A percentile compares a stretch with the other conserved stretches of the same genome.
Evolutionary conservation across 805 yeast genomes (phyloP).

Genomic region (Candida broadrunensis): DNA sequence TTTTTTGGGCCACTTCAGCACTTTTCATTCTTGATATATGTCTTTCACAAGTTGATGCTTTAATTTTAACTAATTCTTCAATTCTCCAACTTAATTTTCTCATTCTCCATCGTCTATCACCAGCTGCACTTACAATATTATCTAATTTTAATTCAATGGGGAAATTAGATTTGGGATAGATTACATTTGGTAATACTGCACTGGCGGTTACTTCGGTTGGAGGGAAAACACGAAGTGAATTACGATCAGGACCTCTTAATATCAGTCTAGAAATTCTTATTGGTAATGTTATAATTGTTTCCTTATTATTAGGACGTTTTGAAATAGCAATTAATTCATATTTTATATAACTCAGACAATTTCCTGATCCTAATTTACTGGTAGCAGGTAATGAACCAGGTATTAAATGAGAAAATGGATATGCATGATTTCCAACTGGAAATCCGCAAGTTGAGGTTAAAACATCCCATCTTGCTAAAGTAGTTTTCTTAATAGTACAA

Average conservation of each 20-base stretch:
- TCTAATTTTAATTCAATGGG: conserved; percentile 81
- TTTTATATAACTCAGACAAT: conserved; percentile 49
- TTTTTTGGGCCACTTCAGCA: conserved; percentile 21
- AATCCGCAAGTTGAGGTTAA: conserved; percentile 57
- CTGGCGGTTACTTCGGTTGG: conserved; percentile 90
- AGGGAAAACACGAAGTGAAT: conserved; percentile 88
- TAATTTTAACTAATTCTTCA: conserved; percentile 74
- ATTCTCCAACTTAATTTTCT: conserved; percentile 84
- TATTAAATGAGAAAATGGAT: conserved; percentile 85
- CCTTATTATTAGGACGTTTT: conserved; percentile 19
- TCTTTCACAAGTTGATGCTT: conserved; percentile 52
- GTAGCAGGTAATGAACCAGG: conserved; percentile 90
- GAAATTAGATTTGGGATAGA: conserved; percentile 83
- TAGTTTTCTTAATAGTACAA: conserved; percentile 55
- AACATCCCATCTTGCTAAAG: conserved; percentile 87
- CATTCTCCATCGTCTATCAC: conserved; percentile 84
- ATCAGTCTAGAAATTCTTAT: conserved; percentile 74
- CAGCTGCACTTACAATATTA: conserved; percentile 52
- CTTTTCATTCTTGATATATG: conserved; percentile 52
- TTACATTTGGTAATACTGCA: conserved; percentile 83
- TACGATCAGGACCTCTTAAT: conserved; percentile 76
- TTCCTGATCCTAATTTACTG: conserved; percentile 55
- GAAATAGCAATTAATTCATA: conserved; percentile 75
- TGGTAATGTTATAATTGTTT: conserved; percentile 52
- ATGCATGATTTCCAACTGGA: conserved; percentile 70